Conservation (phyloP, 306 rosid genomes). For the Echinosophora koreensis region DNA sequence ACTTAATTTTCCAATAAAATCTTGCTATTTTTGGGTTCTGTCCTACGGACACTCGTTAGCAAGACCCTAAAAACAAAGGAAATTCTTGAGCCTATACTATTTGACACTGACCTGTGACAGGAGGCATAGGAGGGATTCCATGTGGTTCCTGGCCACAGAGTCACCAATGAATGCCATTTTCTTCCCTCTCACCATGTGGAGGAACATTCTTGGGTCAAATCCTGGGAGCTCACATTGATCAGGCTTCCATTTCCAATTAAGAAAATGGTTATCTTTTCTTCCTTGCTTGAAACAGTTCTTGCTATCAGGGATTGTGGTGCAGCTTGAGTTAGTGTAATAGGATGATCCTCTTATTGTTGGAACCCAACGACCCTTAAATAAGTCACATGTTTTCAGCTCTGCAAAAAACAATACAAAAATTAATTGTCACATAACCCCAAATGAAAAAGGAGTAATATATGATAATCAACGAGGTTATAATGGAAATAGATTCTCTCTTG, state of each 20-base stretch:
- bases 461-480: too few relatives aligned
- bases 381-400: slow-evolving; percentile 66
- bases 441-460: background rate
- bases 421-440: background rate
- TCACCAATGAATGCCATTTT: slow-evolving; percentile 88
- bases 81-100: background rate
- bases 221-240: slow-evolving; percentile 69
- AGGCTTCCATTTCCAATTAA: slow-evolving; percentile 94
- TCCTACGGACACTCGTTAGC: too few relatives aligned
- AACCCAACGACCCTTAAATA: slow-evolving; percentile 80
- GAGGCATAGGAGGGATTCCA: slow-evolving; percentile 85
- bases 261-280: slow-evolving; percentile 67
- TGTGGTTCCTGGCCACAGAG: slow-evolving; percentile 86
- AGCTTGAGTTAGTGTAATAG: slow-evolving; percentile 78
- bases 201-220: slow-evolving; percentile 63
- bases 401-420: slow-evolving; percentile 16
- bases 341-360: slow-evolving; percentile 44
- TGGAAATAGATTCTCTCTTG: too few relatives aligned
- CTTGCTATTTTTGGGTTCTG: too few relatives aligned
- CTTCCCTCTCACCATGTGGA: slow-evolving; percentile 68
- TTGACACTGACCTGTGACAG: slow-evolving; percentile 73
- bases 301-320: slow-evolving; percentile 73
- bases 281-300: slow-evolving; percentile 88
- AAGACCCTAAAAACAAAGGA: background rate
- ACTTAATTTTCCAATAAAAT: too few relatives aligned